Evolutionary conservation across 257 asterid species (phyloP).

Genomic region (Leptodermis oblonga): DNA sequence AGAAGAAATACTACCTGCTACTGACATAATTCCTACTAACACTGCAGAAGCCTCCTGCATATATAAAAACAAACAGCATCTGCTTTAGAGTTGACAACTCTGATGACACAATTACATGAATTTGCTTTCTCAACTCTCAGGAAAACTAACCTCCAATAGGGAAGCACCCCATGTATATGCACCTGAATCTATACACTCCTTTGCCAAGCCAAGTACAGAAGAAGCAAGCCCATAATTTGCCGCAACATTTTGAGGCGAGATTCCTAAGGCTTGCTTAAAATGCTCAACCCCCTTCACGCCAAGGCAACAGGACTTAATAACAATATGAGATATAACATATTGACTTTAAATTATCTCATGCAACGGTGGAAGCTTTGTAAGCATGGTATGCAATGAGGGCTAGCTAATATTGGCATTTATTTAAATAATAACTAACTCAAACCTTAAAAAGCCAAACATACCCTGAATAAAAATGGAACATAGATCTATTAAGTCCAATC

Average conservation of each 20-base stretch:
- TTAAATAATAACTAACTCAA: neutral
- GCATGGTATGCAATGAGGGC: neutral
- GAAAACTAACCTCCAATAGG: conserved; percentile 67
- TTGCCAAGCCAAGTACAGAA: conserved; percentile 79
- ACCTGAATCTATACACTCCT: conserved; percentile 68
- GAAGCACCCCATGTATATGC: conserved; percentile 94
- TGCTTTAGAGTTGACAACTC: neutral
- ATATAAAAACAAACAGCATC: neutral
- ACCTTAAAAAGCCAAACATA: neutral
- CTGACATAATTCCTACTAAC: conserved; percentile 45
- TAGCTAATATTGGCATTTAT: neutral
- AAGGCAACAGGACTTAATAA: conserved; percentile 12
- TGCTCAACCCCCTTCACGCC: conserved; percentile 70
- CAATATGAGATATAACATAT: neutral
- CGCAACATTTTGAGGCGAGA: conserved; percentile 67
- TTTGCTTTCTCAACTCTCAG: neutral
- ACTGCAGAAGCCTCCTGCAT: conserved; percentile 84
- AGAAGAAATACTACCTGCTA: conserved; percentile 68
- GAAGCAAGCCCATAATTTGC: conserved; percentile 91
- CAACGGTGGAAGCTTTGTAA: neutral
- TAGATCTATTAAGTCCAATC: neutral
- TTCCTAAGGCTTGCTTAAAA: conserved; percentile 62
- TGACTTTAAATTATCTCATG: neutral
- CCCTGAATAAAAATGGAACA: neutral
- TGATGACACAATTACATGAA: neutral